Evolutionary conservation across 257 asterid species (phyloP).

Genomic region (Salvia splendens): DNA sequence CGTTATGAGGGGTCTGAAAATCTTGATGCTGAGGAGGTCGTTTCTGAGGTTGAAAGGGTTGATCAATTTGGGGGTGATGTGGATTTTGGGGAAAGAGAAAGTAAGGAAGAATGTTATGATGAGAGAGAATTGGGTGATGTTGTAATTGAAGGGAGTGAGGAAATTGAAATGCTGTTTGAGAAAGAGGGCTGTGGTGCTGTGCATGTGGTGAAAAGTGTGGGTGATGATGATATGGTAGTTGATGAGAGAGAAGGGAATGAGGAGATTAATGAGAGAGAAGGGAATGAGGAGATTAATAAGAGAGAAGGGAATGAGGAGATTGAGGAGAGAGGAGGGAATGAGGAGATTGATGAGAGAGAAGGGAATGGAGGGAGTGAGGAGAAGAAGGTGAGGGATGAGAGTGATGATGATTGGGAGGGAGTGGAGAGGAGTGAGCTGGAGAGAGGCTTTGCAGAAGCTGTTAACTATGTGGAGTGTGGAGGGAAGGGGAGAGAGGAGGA

Average conservation of each 20-base stretch:
- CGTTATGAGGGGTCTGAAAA: conserved; percentile 39
- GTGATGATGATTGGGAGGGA: conserved; percentile 87
- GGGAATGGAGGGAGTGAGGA: conserved; percentile 33
- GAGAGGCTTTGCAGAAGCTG: conserved; percentile 72
- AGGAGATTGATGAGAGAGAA: not conserved
- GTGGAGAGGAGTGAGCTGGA: conserved; percentile 90
- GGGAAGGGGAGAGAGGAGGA: conserved; percentile 40
- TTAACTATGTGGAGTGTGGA: conserved; percentile 63
- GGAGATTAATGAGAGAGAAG: no score
- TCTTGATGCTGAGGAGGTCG: conserved; percentile 22
- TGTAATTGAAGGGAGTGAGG: conserved; percentile 23
- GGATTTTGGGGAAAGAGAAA: conserved; percentile 23
- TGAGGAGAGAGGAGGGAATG: conserved; percentile 7
- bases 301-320: no score
- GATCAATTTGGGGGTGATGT: conserved; percentile 34
- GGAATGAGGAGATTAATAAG: no score
- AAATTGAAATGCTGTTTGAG: conserved; percentile 30
- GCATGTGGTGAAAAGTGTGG: conserved; percentile 26
- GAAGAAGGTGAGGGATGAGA: conserved; percentile 17
- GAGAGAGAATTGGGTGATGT: conserved; percentile 25
- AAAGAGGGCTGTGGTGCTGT: conserved; percentile 28
- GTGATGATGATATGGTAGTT: conserved; percentile 20
- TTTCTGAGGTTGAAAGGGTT: conserved; percentile 28
- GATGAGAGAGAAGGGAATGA: conserved; percentile 19
- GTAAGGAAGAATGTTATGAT: conserved; percentile 19